Evolutionary conservation across 2,329 filamentous ascomycete species (phyloP), one percentile per base, ranked within the genome.

Genomic region (Talaromyces rugulosus): DNA sequence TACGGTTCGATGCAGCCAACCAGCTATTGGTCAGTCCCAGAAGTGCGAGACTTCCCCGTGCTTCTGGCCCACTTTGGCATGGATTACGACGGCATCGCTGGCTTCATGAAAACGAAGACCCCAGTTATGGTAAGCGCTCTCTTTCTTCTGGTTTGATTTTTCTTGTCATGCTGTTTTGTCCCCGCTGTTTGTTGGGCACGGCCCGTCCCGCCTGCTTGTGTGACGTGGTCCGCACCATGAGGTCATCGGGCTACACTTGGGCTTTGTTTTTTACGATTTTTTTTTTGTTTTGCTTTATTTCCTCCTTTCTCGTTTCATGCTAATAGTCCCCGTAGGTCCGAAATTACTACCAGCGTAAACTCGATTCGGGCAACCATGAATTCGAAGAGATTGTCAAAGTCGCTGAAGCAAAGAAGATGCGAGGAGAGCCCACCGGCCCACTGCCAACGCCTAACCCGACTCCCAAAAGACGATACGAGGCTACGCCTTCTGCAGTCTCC

Each of bases 11-110:
- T 75, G 62, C 77, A 79, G 58, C 77, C 80, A 33, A 81, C 78
- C 4, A 82, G 80, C 62, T 82, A 82, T 67, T 82, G 80, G 80
- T 82, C 80, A 63, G 80, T 82, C 16, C 78, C 79, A 12, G 80
- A 82, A 65, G 75, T 79, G 64, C 72, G 75, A 42, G 79, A 82
- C 64, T 82, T 82, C 62, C 75, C 76, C 2, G 72, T 74, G 14
- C 67, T 81, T 50, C 68, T 82, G 42, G 74, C 72, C 16, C 77
- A 81, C 65, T 82, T 78, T 69, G 80, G 80, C 23, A 76, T 73
- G 33, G 77, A 82, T 68, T 82, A 80, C 64, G 77, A 79, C 61
- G 77, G 74, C 14, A 82, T 82, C 60, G 79, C 80, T 4, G 74
- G 77, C 47, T 78, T 77, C 56, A 81, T 82, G 80, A 82, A 80